Conservation (phyloP, 129 eudicot genomes). For the Silybum marianum region DNA sequence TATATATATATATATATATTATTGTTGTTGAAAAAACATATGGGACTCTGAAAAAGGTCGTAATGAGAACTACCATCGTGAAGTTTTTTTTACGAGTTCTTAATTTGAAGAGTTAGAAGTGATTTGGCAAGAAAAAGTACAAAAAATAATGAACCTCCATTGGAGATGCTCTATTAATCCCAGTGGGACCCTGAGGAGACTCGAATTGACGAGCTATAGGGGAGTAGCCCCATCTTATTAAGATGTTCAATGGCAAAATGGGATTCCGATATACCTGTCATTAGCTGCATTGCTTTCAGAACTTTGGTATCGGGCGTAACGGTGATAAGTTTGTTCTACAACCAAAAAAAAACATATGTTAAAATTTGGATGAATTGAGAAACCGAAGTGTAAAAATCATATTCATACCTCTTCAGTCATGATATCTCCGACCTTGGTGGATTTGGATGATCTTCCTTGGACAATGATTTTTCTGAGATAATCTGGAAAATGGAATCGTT, state of each 20-base stretch:
- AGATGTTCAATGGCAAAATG: background rate
- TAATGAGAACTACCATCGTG: too few relatives aligned
- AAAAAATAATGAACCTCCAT: too few relatives aligned
- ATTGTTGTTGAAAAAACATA: too few relatives aligned
- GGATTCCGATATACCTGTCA: slow-evolving; percentile 72
- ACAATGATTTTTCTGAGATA: slow-evolving; percentile 97
- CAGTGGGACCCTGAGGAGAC: background rate
- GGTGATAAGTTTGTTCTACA: slow-evolving; percentile 99
- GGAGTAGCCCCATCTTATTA: background rate
- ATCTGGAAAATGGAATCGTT: slow-evolving; percentile 48
- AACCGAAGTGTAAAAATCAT: background rate
- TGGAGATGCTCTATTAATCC: background rate
- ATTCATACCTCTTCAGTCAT: slow-evolving; percentile 97
- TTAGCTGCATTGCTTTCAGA: slow-evolving; percentile 96
- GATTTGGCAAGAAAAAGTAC: too few relatives aligned
- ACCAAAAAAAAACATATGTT: slow-evolving; percentile 14
- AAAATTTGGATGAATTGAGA: background rate
- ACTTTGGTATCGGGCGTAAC: slow-evolving; percentile 96
- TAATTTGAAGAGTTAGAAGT: too few relatives aligned
- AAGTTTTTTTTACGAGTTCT: too few relatives aligned
- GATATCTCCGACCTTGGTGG: slow-evolving; percentile 98
- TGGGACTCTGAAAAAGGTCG: too few relatives aligned
- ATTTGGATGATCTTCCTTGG: slow-evolving; percentile 98
- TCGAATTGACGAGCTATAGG: background rate
- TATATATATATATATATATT: too few relatives aligned